Base-by-base conservation (phyloP, 148 eudicot species). In the Vaccinium macrocarpon region DNA sequence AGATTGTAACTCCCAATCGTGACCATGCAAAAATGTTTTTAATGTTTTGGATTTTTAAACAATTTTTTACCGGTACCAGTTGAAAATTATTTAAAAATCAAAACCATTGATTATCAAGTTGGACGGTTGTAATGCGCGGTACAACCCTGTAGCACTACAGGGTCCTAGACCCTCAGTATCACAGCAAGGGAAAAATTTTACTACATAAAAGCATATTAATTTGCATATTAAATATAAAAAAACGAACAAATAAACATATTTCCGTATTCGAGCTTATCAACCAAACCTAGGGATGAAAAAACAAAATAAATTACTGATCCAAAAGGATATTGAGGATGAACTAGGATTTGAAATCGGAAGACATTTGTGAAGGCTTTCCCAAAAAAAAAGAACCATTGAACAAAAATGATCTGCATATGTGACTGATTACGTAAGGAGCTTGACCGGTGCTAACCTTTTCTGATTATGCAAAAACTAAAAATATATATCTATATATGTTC, bases 351-450 rank as follows among this genome's bases (percentile, higher is more conserved):
- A 78, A 8, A 56, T 0, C 29, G 25, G 66, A 25, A 3, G n/a
- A 53, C 29, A 53, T 27, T 15, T 72, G n/a, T 72, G 23, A 83
- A 72, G 82, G 71, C 68, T 79, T 75, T 86, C 52, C 52, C 8
- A 27, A 55, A 15, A 52, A 82, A 46, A 59, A 32, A 8, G 81
- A 82, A 48, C 84, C 76, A 35, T 76, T 8, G 59, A 59, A 27
- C 56, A 83, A 53, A 48, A 51, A 68, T 50, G 13, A 64, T 48
- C 72, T 23, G 56, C 83, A 42, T 52, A 32, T 5, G 27, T 2
- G 48, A 48, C 25, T 25, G 80, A 61, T 46, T 73, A 56, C 19
- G 29, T 6, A 6, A 78, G 29, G n/a, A 78, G 46, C 42, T 48
- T 50, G 23, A 35, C 46, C 56, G 0, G 14, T 59, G 21, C 51